Percentiles rank a stretch among this genome's conserved stretches.
Evolutionary conservation across 305 asterid genomes (phyloP).

Genomic region (Fraxinus velutina): DNA sequence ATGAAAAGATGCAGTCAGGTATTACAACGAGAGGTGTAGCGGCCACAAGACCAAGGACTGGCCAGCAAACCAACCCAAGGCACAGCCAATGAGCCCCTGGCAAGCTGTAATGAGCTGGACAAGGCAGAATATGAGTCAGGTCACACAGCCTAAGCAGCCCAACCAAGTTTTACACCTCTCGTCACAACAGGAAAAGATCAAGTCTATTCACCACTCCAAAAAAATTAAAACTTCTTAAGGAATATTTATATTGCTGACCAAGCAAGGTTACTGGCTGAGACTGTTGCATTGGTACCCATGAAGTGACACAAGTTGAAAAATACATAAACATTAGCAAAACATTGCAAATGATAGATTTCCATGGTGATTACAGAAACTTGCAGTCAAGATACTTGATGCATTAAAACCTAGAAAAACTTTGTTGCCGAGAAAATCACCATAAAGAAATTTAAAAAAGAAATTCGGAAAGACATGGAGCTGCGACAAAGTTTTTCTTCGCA

Average conservation of each 20-base stretch:
- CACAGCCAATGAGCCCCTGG: neutral
- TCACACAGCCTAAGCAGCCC: neutral
- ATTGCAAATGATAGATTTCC: neutral
- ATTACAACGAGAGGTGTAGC: neutral
- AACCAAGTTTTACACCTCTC: neutral
- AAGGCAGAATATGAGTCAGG: neutral
- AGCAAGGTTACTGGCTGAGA: neutral
- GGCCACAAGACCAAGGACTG: neutral
- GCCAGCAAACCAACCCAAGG: neutral
- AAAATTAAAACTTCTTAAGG: neutral
- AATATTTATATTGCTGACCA: neutral
- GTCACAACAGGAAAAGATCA: neutral
- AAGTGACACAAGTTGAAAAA: neutral
- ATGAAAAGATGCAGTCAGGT: neutral
- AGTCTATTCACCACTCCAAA: neutral
- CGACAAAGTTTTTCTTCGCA: conserved; percentile 29
- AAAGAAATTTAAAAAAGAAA: neutral
- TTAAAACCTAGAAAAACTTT: neutral
- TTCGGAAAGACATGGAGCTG: neutral
- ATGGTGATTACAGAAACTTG: neutral
- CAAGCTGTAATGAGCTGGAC: neutral
- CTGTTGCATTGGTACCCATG: neutral
- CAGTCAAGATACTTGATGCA: neutral
- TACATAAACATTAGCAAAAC: conserved; percentile 3
- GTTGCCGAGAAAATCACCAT: neutral